These are phyloP conservation scores for Apiospora koreana DNA, from an alignment of 2,329 filamentous ascomycete genomes.

Conservation along the genomic window DNA sequence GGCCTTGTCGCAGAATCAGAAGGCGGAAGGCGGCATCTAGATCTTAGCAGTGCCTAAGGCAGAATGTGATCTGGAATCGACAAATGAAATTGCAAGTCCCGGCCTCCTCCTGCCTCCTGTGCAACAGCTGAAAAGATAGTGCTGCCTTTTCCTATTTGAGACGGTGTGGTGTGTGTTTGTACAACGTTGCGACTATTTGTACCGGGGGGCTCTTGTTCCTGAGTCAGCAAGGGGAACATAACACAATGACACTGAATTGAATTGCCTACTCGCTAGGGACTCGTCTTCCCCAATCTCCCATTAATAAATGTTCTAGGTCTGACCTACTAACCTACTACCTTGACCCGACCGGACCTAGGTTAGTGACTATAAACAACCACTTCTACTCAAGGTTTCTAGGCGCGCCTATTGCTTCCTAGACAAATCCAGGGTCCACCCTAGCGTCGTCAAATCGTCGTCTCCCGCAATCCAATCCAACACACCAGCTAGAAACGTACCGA, in stretches of 20 bases:
- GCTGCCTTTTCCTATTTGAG: not conserved
- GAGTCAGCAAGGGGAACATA: not conserved
- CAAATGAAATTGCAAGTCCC: not conserved
- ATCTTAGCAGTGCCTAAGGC: not conserved
- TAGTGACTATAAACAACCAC: not conserved
- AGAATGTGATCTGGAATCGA: not conserved
- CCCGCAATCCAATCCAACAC: not conserved
- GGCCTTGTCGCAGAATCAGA: not conserved
- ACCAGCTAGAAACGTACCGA: not conserved
- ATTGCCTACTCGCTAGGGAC: not conserved
- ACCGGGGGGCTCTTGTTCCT: not conserved
- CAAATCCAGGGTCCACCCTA: constrained; percentile 6
- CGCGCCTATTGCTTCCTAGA: not conserved
- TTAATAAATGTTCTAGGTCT: not conserved
- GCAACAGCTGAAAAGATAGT: not conserved
- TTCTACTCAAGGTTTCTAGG: not conserved
- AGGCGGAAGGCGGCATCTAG: not conserved
- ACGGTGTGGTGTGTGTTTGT: not conserved
- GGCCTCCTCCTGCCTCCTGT: not conserved
- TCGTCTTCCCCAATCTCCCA: not conserved
- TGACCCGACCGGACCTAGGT: not conserved
- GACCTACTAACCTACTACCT: not conserved
- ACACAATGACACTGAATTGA: too few relatives aligned
- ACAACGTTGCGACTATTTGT: not conserved
- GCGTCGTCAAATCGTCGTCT: not conserved